Evolutionary conservation across 1,139 yeast species (phyloP), one percentile per base, ranked within the genome.

Genomic region (Geotrichum restrictum): DNA sequence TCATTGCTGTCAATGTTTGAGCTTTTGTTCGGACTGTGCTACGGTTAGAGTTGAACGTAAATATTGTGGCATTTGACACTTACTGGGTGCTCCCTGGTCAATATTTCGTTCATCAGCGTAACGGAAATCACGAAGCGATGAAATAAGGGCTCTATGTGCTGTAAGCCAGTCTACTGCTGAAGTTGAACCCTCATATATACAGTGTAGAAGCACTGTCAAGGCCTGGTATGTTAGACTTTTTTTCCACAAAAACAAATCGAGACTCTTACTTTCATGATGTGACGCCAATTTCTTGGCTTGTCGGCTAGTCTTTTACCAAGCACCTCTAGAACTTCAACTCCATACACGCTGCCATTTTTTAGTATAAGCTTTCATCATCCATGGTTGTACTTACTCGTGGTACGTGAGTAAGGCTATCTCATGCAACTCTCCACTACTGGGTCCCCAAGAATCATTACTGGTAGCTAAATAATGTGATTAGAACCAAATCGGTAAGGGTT

Each of bases 101-200:
- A 65, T 62, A 44, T 67, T 66, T 37, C 59, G 55, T 6, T 62
- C 57, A 50, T 66, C 69, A 5, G 66, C 62, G 54, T 64, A 66
- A n/a, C 64, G 57, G 56, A 66, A 66, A 31, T 59, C 59, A 55
- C 93, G 76, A 62, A 93, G 75, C 0, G 96, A 86, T 69, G 86
- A 85, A 62, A 93, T 79, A 55, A 89, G 77, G 67, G 85, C 85
- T 47, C 86, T 67, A 64, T 89, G 87, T 62, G 83, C 88, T 63
- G 81, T 82, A 40, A 93, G 82, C 98, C 98, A 93, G 40, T 81
- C 74, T 10, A 88, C 93, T 64, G 93, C 88, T 60, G 84, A 83
- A 57, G 89, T 96, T 29, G 93, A 80, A 13, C 98, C 98, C 60
- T 79, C 85, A 59, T 95, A 78, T 10, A 91, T 87, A 61, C 93